These are phyloP conservation scores for Blastocystis sp. DNA, from an alignment of 352 stramenopile species.

Conservation along the genomic window DNA sequence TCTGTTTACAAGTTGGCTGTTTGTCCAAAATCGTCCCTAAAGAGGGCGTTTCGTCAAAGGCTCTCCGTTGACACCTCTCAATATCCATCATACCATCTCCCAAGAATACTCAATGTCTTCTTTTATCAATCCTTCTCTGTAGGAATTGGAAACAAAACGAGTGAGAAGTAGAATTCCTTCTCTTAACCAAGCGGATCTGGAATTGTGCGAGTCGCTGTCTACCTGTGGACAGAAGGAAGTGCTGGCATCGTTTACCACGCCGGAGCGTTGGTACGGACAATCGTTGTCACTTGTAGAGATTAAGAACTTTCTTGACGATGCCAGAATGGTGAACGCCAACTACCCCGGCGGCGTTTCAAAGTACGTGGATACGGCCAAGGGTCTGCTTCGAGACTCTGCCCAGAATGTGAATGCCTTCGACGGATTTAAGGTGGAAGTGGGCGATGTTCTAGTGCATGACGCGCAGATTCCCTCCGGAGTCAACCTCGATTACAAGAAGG, in stretches of 20 bases:
- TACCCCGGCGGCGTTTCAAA: slow-evolving; percentile 76
- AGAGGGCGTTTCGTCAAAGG: background rate
- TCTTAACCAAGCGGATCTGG: slow-evolving; percentile 53
- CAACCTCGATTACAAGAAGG: slow-evolving; percentile 76
- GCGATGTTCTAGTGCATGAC: background rate
- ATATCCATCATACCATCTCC: too few species aligned
- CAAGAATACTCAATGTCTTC: slow-evolving; percentile 18
- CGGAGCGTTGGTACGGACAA: slow-evolving; percentile 9
- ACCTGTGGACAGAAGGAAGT: slow-evolving; percentile 44
- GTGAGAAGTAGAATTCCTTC: slow-evolving; percentile 27
- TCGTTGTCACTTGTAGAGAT: slow-evolving; percentile 52
- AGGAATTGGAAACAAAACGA: background rate
- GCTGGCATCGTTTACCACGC: slow-evolving; percentile 19
- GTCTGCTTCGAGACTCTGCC: slow-evolving; percentile 74
- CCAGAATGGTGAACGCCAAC: slow-evolving; percentile 71
- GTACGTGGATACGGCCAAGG: slow-evolving; percentile 76
- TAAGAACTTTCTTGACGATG: slow-evolving; percentile 57
- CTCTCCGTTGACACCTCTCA: too few species aligned
- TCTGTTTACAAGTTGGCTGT: too few species aligned
- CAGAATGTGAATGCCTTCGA: slow-evolving; percentile 78
- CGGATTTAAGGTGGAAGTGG: slow-evolving; percentile 72
- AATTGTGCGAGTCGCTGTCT: slow-evolving; percentile 42
- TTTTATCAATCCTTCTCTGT: slow-evolving; percentile 51
- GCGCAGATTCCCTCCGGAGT: slow-evolving; percentile 73
- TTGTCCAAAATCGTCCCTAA: too few species aligned